Base-by-base conservation (phyloP, 2,329 filamentous ascomycete genomes). In the Claviceps sp. region DNA sequence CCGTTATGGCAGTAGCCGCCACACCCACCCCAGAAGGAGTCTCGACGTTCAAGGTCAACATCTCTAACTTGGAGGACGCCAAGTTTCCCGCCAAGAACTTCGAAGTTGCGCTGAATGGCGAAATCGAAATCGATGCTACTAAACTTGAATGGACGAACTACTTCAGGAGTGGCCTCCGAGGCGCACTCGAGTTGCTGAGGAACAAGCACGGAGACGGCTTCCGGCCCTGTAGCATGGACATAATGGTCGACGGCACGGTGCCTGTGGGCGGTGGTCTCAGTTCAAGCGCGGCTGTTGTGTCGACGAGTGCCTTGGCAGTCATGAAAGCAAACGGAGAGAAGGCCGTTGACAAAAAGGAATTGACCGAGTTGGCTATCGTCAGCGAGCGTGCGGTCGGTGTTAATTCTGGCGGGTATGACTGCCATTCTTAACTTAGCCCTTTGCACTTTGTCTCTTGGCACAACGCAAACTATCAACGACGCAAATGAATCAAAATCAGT, bases 141-240 rank as follows among this genome's bases (percentile, higher is more conserved):
- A 79, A 85, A 59, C 86, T 94, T 58, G 89, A 96, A 70, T 98
- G 93, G 93, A 87, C 89, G 53, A 98, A 97, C 67, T 98, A 98
- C 75, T 97, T 98, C 79, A 94, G 93, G 72, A 87, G 89, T 51
- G 93, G 93, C 0, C 74, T 97, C 48, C 75, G 81, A 38, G 93
- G 90, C 34, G 91, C 91, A 1, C 70, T 95, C 52, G 79, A 87
- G 60, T 74, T 95, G 54, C 72, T 98, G 57, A 77, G 81, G 64
- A 80, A 82, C 68, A 84, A 84, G 65, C 63, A 76, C 34, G 78
- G 79, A 37, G 71, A 73, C 9, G 70, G 69, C 47, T 85, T 89
- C 63, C 74, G 74, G 44, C 84, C 88, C 2, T 59, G 57, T 52
- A 85, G 86, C 61, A 89, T 98, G 84, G 82, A 94, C 59, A 79